Conservation (phyloP, 805 yeast species). For the Spathaspora boniae region DNA sequence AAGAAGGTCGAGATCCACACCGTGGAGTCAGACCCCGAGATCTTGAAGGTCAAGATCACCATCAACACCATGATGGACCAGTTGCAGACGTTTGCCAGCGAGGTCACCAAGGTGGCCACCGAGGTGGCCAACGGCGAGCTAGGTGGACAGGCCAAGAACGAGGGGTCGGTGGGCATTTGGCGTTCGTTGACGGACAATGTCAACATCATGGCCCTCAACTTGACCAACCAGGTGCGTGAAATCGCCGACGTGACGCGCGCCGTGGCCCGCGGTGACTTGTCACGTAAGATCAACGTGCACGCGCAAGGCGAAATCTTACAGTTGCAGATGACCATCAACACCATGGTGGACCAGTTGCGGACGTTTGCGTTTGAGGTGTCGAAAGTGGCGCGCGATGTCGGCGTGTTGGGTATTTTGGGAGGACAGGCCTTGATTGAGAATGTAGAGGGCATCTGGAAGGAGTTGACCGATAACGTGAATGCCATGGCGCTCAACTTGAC, state of each 20-base stretch:
- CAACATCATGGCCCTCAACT: conserved; percentile 82
- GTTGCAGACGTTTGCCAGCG: conserved; percentile 73
- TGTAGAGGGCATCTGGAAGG: conserved; percentile 86
- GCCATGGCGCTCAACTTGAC: conserved; percentile 89
- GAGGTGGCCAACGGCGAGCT: conserved; percentile 88
- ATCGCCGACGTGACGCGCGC: conserved; percentile 88
- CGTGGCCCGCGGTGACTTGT: conserved; percentile 82
- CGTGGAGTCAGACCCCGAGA: conserved; percentile 74
- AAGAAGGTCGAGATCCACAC: conserved; percentile 74
- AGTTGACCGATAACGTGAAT: conserved; percentile 79
- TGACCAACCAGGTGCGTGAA: conserved; percentile 69
- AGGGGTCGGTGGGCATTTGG: conserved; percentile 89
- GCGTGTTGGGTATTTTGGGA: conserved; percentile 84
- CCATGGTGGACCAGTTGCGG: conserved; percentile 84
- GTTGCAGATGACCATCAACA: conserved; percentile 80
- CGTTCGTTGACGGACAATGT: conserved; percentile 78
- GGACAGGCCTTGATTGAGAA: conserved; percentile 81
- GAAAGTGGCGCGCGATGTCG: conserved; percentile 84
- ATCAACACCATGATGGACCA: conserved; percentile 90
- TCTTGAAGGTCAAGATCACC: conserved; percentile 72
- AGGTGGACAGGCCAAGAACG: conserved; percentile 84
- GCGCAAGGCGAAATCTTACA: conserved; percentile 89
- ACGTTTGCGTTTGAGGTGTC: conserved; percentile 84
- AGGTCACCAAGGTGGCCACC: conserved; percentile 81
- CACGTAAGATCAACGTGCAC: conserved; percentile 80